phyloP scores from a whole-genome alignment of 2,329 filamentous ascomycete species.

The Stagonosporopsis chrysanthemi region DNA sequence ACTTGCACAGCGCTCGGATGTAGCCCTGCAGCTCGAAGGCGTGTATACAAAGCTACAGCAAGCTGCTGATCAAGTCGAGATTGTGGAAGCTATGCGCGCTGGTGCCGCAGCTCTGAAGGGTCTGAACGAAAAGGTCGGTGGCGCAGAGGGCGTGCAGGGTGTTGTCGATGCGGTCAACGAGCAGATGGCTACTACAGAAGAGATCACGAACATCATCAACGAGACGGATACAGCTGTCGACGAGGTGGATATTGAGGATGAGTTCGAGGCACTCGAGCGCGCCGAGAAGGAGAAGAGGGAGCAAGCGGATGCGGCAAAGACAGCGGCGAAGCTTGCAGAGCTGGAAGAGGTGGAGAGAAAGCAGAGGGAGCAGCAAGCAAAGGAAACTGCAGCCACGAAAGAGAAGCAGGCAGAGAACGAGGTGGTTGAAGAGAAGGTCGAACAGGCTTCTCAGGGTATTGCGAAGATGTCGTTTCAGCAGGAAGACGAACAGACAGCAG shows the following conservation, averaged over 20 bases:
- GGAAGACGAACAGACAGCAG: slow-evolving; percentile 39
- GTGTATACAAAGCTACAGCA: slow-evolving; percentile 84
- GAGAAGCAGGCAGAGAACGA: slow-evolving; percentile 64
- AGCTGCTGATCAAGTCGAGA: slow-evolving; percentile 82
- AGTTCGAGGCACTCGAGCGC: slow-evolving; percentile 77
- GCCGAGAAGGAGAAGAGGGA: slow-evolving; percentile 80
- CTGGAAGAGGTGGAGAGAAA: slow-evolving; percentile 47
- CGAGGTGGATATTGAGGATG: slow-evolving; percentile 85
- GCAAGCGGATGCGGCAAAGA: slow-evolving; percentile 64
- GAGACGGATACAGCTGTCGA: slow-evolving; percentile 67
- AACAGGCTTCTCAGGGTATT: slow-evolving; percentile 29
- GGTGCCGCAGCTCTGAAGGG: slow-evolving; percentile 74
- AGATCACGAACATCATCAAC: slow-evolving; percentile 78
- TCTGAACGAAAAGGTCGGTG: slow-evolving; percentile 80
- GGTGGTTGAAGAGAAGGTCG: slow-evolving; percentile 22
- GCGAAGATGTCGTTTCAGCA: slow-evolving; percentile 30
- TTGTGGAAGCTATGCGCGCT: slow-evolving; percentile 82
- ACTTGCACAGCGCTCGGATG: slow-evolving; percentile 73
- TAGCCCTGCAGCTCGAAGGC: slow-evolving; percentile 81
- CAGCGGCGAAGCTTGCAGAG: slow-evolving; percentile 56
- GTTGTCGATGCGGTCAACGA: slow-evolving; percentile 78
- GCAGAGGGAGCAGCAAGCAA: slow-evolving; percentile 48
- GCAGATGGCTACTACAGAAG: slow-evolving; percentile 77
- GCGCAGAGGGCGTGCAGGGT: slow-evolving; percentile 75
- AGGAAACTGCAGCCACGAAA: slow-evolving; percentile 31